A percentile compares a stretch with the other conserved stretches of the same genome.
phyloP scores from a whole-genome alignment of 208 protist genomes.

The Porcisia hertigi region DNA sequence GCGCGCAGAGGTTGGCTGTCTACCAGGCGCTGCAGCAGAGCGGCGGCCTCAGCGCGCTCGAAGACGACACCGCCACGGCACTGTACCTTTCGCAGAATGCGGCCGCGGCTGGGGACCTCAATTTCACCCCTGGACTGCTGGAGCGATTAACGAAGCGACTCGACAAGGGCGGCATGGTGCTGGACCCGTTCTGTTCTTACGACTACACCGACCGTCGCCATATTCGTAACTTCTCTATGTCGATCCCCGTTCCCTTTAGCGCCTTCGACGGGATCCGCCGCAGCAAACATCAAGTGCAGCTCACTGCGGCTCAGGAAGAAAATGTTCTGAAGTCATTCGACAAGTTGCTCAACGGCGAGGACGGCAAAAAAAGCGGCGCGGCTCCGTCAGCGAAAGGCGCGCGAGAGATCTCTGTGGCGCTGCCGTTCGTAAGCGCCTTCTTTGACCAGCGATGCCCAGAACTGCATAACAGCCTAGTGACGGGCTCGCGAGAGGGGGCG shows the following conservation, averaged over 20 bases:
- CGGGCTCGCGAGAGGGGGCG: slow-evolving; percentile 49
- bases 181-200: slow-evolving; percentile 31
- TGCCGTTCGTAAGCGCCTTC: slow-evolving; percentile 78
- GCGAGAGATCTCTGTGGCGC: slow-evolving; percentile 56
- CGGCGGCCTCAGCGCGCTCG: slow-evolving; percentile 20
- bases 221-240: slow-evolving; percentile 75
- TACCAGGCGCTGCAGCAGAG: slow-evolving; percentile 34
- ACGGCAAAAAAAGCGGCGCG: slow-evolving; percentile 22
- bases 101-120: slow-evolving; percentile 16
- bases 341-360: slow-evolving; percentile 47
- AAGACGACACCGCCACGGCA: slow-evolving; percentile 29
- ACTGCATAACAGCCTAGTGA: slow-evolving; percentile 37
- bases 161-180: slow-evolving; percentile 33
- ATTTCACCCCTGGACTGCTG: slow-evolving; percentile 26
- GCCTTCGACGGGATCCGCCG: slow-evolving; percentile 70
- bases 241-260: slow-evolving; percentile 75
- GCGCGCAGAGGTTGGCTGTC: slow-evolving; percentile 31
- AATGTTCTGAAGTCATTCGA: slow-evolving; percentile 70
- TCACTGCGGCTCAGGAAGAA: slow-evolving; percentile 55
- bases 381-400: slow-evolving; percentile 21
- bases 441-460: slow-evolving; percentile 75
- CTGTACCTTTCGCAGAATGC: slow-evolving; percentile 31
- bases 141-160: slow-evolving; percentile 26
- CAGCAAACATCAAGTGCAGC: slow-evolving; percentile 50
- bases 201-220: slow-evolving; percentile 43